Percentiles rank a stretch among this genome's conserved stretches.
Evolutionary conservation across 345 rosid species (phyloP).

Genomic region (Acer yangbiense): DNA sequence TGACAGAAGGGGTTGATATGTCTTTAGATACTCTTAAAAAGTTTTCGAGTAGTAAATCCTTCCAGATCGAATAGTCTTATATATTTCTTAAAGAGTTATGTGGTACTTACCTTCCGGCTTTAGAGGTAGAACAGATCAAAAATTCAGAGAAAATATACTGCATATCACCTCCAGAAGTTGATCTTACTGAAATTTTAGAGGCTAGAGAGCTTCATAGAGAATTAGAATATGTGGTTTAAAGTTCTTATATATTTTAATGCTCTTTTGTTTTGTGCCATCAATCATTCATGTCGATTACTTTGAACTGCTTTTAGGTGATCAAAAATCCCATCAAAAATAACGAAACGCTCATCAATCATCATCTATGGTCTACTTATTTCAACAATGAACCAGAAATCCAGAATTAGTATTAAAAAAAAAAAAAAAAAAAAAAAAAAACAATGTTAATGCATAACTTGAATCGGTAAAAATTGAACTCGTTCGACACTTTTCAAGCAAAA

Average conservation of each 20-base stretch:
- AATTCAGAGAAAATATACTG: neutral
- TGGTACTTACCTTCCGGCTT: neutral
- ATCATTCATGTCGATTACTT: too few relatives aligned
- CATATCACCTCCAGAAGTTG: neutral
- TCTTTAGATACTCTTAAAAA: neutral
- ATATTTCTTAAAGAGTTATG: neutral
- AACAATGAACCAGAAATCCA: too few relatives aligned
- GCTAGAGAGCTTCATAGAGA: neutral
- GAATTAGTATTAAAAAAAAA: too few relatives aligned
- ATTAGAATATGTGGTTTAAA: neutral
- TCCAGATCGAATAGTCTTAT: neutral
- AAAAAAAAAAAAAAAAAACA: too few relatives aligned
- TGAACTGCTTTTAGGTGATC: too few relatives aligned
- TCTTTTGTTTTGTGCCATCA: neutral
- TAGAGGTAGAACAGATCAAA: neutral
- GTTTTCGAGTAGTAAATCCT: constrained; percentile 8
- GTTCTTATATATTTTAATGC: neutral
- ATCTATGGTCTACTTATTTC: too few relatives aligned
- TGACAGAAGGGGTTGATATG: neutral
- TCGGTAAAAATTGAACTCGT: too few relatives aligned
- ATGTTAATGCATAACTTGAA: too few relatives aligned
- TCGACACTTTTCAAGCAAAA: too few relatives aligned
- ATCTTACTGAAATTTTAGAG: neutral
- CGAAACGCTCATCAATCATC: too few relatives aligned
- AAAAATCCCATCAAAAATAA: too few relatives aligned